Evolutionary conservation across 1,284 basidiomycete species (phyloP).

Genomic region (Fomitopsis schrenkii): DNA sequence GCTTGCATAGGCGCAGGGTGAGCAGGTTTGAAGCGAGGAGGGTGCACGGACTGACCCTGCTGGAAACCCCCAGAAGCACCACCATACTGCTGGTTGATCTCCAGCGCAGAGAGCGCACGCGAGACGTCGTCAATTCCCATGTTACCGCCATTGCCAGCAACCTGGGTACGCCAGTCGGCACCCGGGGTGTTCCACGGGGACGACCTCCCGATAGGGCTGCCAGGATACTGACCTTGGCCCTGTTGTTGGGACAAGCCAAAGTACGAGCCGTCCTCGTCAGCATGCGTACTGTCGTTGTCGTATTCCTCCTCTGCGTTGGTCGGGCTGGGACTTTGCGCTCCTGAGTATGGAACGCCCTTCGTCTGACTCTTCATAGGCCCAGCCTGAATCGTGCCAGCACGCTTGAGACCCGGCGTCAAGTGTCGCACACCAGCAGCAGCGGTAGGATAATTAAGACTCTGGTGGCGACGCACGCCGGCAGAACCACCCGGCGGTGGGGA

Average conservation of each 20-base stretch:
- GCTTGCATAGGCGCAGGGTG: conserved; percentile 45
- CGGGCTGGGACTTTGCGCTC: conserved; percentile 37
- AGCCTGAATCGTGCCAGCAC: conserved; percentile 71
- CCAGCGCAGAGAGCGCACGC: conserved; percentile 64
- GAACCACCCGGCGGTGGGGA: conserved; percentile 66
- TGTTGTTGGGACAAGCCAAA: conserved; percentile 26
- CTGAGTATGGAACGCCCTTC: conserved; percentile 23
- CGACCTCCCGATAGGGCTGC: conserved; percentile 58
- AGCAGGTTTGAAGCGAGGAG: conserved; percentile 61
- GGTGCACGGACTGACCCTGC: conserved; percentile 50
- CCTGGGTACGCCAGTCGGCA: conserved; percentile 59
- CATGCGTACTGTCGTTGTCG: conserved; percentile 43
- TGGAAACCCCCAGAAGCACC: conserved; percentile 25
- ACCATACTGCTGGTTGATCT: conserved; percentile 42
- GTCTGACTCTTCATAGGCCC: conserved; percentile 26
- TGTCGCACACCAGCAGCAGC: conserved; percentile 42
- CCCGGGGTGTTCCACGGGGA: conserved; percentile 59
- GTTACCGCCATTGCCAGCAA: conserved; percentile 31
- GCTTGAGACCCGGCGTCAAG: conserved; percentile 54
- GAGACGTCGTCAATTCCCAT: conserved; percentile 68
- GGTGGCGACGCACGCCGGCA: conserved; percentile 70
- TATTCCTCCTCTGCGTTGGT: conserved; percentile 58
- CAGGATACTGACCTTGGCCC: conserved; percentile 44
- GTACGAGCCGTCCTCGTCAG: conserved; percentile 58
- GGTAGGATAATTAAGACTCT: conserved; percentile 69